These are phyloP conservation scores for Kalanchoe fedtschenkoi DNA, from an alignment of 164 flowering plant species.

Conservation along the genomic window DNA sequence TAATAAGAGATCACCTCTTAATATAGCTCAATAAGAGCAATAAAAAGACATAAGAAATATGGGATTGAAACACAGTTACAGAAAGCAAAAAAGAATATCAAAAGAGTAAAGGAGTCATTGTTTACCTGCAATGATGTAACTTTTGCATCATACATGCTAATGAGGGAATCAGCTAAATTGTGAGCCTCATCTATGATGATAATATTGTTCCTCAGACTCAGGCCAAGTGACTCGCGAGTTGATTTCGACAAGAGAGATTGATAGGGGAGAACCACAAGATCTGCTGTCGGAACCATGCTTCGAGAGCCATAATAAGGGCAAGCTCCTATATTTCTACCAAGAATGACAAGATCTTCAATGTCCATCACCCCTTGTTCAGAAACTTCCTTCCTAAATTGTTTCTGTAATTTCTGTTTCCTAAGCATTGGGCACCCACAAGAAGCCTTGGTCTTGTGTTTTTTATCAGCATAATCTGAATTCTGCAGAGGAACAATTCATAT, in stretches of 20 bases:
- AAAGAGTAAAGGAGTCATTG: not conserved
- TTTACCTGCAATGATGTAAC: slow-evolving; percentile 66
- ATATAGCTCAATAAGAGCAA: too few species aligned
- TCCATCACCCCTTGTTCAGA: slow-evolving; percentile 62
- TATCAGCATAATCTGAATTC: slow-evolving; percentile 44
- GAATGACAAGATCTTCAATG: slow-evolving; percentile 84
- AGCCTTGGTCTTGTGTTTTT: slow-evolving; percentile 40
- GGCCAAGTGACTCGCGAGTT: slow-evolving; percentile 84
- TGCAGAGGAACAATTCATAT: slow-evolving; percentile 20
- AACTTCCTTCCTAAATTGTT: slow-evolving; percentile 41
- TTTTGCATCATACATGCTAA: slow-evolving; percentile 82
- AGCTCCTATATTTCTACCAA: slow-evolving; percentile 62
- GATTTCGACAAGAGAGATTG: slow-evolving; percentile 92
- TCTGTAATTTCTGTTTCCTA: slow-evolving; percentile 51
- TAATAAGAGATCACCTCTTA: too few species aligned
- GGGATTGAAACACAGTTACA: not conserved
- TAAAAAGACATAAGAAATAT: not conserved
- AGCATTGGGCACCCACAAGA: slow-evolving; percentile 91
- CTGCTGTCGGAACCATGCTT: slow-evolving; percentile 59
- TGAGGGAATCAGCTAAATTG: slow-evolving; percentile 93
- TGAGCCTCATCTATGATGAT: slow-evolving; percentile 98
- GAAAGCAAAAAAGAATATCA: not conserved
- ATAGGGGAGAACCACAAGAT: slow-evolving; percentile 89
- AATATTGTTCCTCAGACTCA: slow-evolving; percentile 62
- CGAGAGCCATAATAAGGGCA: slow-evolving; percentile 98